These are phyloP conservation scores for Cutaneotrichosporon mucoides DNA, from an alignment of 1,284 basidiomycete genomes.

Conservation along the genomic window DNA sequence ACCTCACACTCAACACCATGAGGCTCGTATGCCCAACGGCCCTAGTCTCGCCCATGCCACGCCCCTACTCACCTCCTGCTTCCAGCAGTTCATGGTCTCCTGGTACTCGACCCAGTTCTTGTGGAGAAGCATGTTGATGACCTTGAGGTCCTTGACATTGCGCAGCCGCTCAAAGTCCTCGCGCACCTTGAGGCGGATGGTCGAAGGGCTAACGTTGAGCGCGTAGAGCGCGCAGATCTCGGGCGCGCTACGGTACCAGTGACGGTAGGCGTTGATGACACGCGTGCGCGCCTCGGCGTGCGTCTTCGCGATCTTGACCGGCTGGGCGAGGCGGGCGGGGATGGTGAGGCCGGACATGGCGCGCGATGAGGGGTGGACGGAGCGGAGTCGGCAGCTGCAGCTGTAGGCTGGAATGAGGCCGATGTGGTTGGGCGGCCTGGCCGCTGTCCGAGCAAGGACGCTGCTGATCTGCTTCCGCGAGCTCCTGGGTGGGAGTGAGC, in stretches of 20 bases:
- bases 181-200: conserved; percentile 77
- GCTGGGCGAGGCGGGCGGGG: conserved; percentile 77
- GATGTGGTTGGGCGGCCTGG: background rate
- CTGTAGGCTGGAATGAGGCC: background rate
- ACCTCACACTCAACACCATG: too few species aligned
- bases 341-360: conserved; percentile 51
- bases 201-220: conserved; percentile 74
- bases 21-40: too few species aligned
- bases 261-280: conserved; percentile 76
- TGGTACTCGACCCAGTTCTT: conserved; percentile 89
- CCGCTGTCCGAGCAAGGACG: too few species aligned
- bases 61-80: conserved; percentile 56
- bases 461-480: too few species aligned
- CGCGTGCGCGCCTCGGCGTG: conserved; percentile 67
- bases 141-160: conserved; percentile 72
- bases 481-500: too few species aligned
- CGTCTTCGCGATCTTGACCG: conserved; percentile 59
- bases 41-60: too few species aligned
- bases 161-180: conserved; percentile 84
- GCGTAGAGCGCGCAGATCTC: conserved; percentile 83
- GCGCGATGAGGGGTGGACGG: background rate
- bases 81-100: conserved; percentile 93
- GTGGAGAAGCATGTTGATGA: conserved; percentile 81
- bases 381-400: background rate
- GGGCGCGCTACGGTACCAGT: conserved; percentile 88